These are phyloP conservation scores for Aspergillus sojae DNA, from an alignment of 2,329 filamentous ascomycete genomes.

Conservation along the genomic window DNA sequence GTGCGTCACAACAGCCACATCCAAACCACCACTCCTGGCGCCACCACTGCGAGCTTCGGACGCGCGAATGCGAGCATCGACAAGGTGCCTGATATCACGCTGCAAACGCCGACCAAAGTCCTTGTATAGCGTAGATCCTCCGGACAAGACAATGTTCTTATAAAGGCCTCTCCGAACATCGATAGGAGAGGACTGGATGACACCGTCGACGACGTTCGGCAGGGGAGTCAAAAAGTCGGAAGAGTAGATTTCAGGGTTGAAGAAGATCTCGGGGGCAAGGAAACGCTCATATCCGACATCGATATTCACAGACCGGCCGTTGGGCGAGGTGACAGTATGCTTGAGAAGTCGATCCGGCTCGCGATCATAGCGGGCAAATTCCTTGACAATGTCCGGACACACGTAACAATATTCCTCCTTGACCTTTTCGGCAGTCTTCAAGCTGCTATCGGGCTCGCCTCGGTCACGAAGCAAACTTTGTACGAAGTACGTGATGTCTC, in stretches of 20 bases:
- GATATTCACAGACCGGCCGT: conserved; percentile 79
- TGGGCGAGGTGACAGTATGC: conserved; percentile 82
- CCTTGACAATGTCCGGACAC: conserved; percentile 97
- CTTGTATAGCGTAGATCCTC: conserved; percentile 96
- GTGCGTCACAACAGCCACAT: conserved; percentile 96
- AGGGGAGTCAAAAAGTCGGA: conserved; percentile 97
- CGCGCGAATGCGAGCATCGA: conserved; percentile 88
- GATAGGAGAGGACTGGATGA: conserved; percentile 97
- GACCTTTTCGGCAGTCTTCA: conserved; percentile 97
- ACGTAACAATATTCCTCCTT: conserved; percentile 99
- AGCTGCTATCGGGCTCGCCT: conserved; percentile 91
- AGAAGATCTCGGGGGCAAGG: conserved; percentile 97
- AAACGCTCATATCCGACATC: conserved; percentile 98
- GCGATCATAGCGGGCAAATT: conserved; percentile 90
- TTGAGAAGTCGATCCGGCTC: conserved; percentile 90
- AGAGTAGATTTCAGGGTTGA: conserved; percentile 99
- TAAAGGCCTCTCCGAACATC: conserved; percentile 95
- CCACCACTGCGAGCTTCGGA: conserved; percentile 91
- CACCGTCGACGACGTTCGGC: conserved; percentile 89
- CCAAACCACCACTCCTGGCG: conserved; percentile 88
- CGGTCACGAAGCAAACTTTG: conserved; percentile 94
- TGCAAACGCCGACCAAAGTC: conserved; percentile 96
- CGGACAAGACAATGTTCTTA: conserved; percentile 99
- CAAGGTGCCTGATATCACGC: conserved; percentile 93
- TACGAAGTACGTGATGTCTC: conserved; percentile 98